phyloP scores from a whole-genome alignment of 495 filamentous ascomycete species.

The Talaromyces trachyspermus region DNA sequence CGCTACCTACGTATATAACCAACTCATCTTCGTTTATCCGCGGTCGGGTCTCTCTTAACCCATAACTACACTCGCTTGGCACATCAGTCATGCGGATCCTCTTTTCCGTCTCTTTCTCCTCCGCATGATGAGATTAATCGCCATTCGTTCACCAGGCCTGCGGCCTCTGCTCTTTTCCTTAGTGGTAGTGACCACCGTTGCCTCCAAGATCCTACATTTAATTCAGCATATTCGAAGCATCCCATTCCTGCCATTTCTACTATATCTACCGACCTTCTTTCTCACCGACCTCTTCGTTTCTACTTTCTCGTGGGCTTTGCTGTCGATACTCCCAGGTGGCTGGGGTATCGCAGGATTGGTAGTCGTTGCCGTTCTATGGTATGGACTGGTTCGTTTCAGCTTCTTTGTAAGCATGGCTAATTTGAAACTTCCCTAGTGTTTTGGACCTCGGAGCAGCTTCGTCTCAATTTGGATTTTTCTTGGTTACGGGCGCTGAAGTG shows the following conservation, averaged over 20 bases:
- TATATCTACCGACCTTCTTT: constrained; percentile 22
- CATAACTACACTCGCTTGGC: constrained; percentile 2
- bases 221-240: constrained; percentile 16
- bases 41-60: no score
- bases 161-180: constrained; percentile 16
- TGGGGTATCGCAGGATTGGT: background rate
- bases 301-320: constrained; percentile 10
- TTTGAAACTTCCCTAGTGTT: constrained; percentile 3
- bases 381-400: no score
- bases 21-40: no score
- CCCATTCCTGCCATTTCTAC: constrained; percentile 3
- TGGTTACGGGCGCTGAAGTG: constrained; percentile 20
- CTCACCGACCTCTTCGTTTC: constrained; percentile 14
- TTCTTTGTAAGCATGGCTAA: no score
- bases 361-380: background rate
- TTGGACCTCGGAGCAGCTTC: constrained; percentile 13
- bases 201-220: constrained; percentile 18
- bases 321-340: constrained; percentile 3
- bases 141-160: background rate
- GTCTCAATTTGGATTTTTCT: constrained; percentile 19
- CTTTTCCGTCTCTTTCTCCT: background rate
- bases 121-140: constrained; percentile 4
- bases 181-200: constrained; percentile 12
- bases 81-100: background rate
- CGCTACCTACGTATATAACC: no score